These are phyloP conservation scores for Aeschynomene evenia DNA, from an alignment of 306 rosid species.

Conservation along the genomic window DNA sequence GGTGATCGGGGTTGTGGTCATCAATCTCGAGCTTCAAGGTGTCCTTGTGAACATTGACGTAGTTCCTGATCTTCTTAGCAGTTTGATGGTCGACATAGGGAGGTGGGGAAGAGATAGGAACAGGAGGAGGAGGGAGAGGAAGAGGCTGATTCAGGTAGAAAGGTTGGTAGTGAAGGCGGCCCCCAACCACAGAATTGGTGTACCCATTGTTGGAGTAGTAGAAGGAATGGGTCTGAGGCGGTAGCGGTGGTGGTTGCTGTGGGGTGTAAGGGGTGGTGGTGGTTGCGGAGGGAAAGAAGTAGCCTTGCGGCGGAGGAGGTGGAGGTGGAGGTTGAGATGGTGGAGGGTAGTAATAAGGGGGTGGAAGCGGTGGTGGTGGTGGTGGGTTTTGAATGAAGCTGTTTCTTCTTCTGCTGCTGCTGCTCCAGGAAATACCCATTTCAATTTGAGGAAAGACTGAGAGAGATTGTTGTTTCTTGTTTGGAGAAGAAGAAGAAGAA, in stretches of 20 bases:
- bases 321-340: constrained; percentile 44
- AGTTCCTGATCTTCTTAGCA: constrained; percentile 75
- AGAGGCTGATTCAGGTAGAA: constrained; percentile 49
- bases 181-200: constrained; percentile 32
- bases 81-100: constrained; percentile 73
- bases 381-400: constrained; percentile 39
- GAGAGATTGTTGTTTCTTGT: background rate
- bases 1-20: constrained; percentile 59
- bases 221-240: constrained; percentile 48
- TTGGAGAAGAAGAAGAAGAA: background rate
- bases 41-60: constrained; percentile 78
- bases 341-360: constrained; percentile 38
- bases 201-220: constrained; percentile 46
- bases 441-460: background rate
- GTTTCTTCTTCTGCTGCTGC: constrained; percentile 55
- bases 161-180: constrained; percentile 47
- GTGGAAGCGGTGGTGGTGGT: constrained; percentile 41
- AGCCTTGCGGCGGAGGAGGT: constrained; percentile 25
- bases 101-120: constrained; percentile 46
- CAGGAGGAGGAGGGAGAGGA: constrained; percentile 36
- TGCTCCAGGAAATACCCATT: constrained; percentile 78
- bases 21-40: constrained; percentile 62
- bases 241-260: constrained; percentile 33
- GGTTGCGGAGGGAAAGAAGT: constrained; percentile 29
- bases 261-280: constrained; percentile 11